phyloP scores from a whole-genome alignment of 176 grass and related monocot genomes.

The Musa itinerans region DNA sequence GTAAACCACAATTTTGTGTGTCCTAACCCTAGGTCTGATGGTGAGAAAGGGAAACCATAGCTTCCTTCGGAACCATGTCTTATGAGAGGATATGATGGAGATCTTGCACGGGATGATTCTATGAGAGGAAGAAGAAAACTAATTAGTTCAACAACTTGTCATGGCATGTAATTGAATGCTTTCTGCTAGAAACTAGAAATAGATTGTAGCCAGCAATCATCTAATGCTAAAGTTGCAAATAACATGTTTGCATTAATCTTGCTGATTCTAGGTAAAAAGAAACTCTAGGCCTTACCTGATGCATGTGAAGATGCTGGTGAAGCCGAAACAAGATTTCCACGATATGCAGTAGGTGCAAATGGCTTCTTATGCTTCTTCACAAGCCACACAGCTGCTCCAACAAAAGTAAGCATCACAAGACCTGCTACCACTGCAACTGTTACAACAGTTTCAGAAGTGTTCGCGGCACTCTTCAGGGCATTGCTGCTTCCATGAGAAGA shows the following conservation, averaged over 20 bases:
- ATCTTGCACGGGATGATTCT: conserved; percentile 29
- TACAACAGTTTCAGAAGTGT: conserved; percentile 14
- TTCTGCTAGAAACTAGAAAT: too few species aligned
- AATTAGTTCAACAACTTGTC: background rate
- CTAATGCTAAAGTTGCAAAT: background rate
- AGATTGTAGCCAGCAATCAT: background rate
- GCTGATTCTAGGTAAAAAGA: background rate
- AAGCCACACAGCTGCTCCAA: conserved; percentile 38
- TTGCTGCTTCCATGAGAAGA: background rate
- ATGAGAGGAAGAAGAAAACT: background rate
- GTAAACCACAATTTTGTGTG: conserved; percentile 65
- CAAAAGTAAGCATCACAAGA: conserved; percentile 29
- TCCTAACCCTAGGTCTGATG: conserved; percentile 49
- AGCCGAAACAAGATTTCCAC: conserved; percentile 24
- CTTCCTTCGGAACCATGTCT: conserved; percentile 39
- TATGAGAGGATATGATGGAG: conserved; percentile 51
- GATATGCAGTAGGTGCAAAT: conserved; percentile 13
- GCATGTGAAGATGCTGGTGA: conserved; percentile 32
- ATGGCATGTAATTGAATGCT: background rate
- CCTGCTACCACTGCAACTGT: conserved; percentile 29
- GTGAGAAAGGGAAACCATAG: conserved; percentile 47
- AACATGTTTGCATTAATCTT: background rate
- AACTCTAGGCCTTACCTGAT: conserved; percentile 30
- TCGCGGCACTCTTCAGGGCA: background rate
- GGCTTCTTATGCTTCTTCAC: conserved; percentile 47